phyloP scores from a whole-genome alignment of 768 basidiomycete species.

The Russula griseocarnosa region DNA sequence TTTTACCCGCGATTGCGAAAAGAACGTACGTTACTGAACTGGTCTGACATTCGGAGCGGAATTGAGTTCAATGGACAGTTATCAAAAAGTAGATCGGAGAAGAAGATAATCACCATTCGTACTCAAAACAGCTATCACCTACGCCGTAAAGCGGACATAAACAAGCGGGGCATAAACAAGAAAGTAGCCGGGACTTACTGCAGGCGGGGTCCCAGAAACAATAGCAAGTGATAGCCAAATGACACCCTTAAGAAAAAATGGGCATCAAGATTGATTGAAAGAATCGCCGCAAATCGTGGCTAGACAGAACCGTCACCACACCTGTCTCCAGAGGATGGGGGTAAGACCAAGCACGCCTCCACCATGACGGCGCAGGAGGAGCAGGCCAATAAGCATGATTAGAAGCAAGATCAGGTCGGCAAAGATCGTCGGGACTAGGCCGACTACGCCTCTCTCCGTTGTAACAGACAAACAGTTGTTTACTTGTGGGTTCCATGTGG shows the following conservation, averaged over 20 bases:
- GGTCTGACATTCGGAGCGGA: neutral
- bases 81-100: neutral
- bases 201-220: neutral
- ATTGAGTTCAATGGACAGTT: neutral
- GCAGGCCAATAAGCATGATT: slow-evolving; percentile 5
- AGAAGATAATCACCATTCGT: neutral
- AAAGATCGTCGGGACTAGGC: neutral
- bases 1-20: neutral
- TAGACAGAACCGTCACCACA: neutral
- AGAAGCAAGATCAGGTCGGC: neutral
- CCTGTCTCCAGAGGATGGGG: slow-evolving; percentile 2
- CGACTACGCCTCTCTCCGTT: too few relatives aligned
- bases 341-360: neutral
- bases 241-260: neutral
- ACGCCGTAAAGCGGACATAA: neutral
- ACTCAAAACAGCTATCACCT: neutral
- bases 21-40: neutral
- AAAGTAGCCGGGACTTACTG: neutral
- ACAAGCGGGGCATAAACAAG: neutral
- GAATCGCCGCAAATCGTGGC: neutral
- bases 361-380: neutral
- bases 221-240: slow-evolving; percentile 2
- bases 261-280: neutral
- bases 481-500: neutral
- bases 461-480: neutral